Evolutionary conservation across 495 filamentous ascomycete genomes (phyloP).

Genomic region (Xylaria longipes): DNA sequence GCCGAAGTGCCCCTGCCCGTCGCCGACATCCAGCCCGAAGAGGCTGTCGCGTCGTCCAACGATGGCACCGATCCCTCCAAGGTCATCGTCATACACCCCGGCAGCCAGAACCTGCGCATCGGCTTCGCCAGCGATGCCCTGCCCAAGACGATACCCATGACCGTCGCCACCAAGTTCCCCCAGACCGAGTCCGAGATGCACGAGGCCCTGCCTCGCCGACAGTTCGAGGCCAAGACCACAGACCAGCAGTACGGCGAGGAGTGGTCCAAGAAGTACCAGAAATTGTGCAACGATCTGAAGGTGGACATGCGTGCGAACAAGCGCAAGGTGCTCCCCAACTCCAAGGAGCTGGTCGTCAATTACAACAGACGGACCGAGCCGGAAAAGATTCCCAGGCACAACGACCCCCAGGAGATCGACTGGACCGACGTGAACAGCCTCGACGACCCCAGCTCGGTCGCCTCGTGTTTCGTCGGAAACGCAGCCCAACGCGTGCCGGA

Average conservation of each 20-base stretch:
- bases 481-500: slow-evolving; percentile 87
- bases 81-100: slow-evolving; percentile 94
- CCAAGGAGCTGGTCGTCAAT: slow-evolving; percentile 90
- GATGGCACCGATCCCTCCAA: slow-evolving; percentile 78
- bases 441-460: slow-evolving; percentile 58
- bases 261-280: slow-evolving; percentile 76
- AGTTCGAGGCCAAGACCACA: slow-evolving; percentile 70
- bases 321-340: slow-evolving; percentile 90
- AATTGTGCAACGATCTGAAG: slow-evolving; percentile 86
- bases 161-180: slow-evolving; percentile 77
- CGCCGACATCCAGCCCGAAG: slow-evolving; percentile 65
- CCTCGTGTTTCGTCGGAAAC: slow-evolving; percentile 79
- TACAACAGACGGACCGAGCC: slow-evolving; percentile 83
- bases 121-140: slow-evolving; percentile 93
- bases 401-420: slow-evolving; percentile 88
- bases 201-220: slow-evolving; percentile 86
- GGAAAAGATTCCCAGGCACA: slow-evolving; percentile 89
- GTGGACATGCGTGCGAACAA: slow-evolving; percentile 90
- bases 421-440: slow-evolving; percentile 83
- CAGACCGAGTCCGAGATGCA: slow-evolving; percentile 83
- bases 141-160: slow-evolving; percentile 92
- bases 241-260: slow-evolving; percentile 90
- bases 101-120: slow-evolving; percentile 94
- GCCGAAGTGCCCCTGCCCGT: slow-evolving; percentile 62
- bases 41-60: slow-evolving; percentile 62